Percentiles rank a stretch among this genome's conserved stretches.
phyloP scores from a whole-genome alignment of 192 early-diverging fungal genomes.

The Gonapodya sp. region DNA sequence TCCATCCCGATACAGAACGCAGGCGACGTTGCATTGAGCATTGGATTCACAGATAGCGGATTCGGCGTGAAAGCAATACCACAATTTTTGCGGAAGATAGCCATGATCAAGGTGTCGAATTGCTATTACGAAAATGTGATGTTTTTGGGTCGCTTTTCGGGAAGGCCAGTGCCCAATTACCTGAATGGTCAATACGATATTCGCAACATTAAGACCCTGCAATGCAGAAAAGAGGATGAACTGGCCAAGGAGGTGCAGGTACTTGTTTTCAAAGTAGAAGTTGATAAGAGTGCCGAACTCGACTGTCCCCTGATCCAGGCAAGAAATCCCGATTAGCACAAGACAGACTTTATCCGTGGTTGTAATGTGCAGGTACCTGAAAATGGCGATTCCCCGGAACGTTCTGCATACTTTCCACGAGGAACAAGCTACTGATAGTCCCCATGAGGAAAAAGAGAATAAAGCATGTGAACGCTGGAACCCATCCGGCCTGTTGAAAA shows the following conservation, averaged over 20 bases:
- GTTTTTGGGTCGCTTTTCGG: constrained; percentile 14
- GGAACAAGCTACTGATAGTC: constrained; percentile 35
- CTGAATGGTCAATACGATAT: constrained; percentile 37
- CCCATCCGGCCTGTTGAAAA: constrained; percentile 28
- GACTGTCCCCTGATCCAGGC: constrained; percentile 31
- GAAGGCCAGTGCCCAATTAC: too few relatives aligned
- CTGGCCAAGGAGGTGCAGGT: constrained; percentile 32
- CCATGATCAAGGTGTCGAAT: constrained; percentile 41
- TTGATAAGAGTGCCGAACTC: constrained; percentile 50
- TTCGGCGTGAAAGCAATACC: constrained; percentile 22
- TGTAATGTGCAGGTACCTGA: constrained; percentile 17
- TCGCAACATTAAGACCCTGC: constrained; percentile 30
- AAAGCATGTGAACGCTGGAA: constrained; percentile 18
- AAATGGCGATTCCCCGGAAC: constrained; percentile 48
- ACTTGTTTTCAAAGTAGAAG: constrained; percentile 38
- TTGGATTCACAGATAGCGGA: background rate
- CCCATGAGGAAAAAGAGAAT: constrained; percentile 32
- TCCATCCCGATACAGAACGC: background rate
- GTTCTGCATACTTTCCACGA: constrained; percentile 50
- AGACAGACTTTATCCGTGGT: background rate
- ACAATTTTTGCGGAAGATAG: constrained; percentile 40
- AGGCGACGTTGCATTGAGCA: background rate
- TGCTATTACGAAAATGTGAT: constrained; percentile 15
- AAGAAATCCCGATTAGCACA: background rate
- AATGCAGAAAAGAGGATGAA: constrained; percentile 37